These are phyloP conservation scores for Fusarium azukiicola DNA, from an alignment of 2,329 filamentous ascomycete species.

Conservation along the genomic window DNA sequence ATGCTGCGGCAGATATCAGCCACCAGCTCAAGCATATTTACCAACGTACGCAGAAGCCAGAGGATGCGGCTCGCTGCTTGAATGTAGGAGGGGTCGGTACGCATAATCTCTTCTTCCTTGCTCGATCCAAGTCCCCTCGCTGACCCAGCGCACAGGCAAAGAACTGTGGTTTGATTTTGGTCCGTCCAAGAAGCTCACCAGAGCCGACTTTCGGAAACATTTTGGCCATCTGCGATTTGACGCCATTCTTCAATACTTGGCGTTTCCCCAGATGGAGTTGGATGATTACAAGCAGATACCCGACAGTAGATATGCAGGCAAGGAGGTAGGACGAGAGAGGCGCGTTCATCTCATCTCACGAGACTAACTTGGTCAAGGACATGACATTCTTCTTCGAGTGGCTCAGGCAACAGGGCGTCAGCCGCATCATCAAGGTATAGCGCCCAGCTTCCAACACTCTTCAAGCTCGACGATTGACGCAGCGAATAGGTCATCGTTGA, in stretches of 20 bases:
- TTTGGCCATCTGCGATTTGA: constrained; percentile 34
- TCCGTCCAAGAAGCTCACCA: constrained; percentile 11
- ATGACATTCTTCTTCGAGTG: constrained; percentile 35
- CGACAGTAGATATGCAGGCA: constrained; percentile 18
- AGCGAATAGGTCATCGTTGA: constrained; percentile 27
- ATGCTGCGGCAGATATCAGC: constrained; percentile 7
- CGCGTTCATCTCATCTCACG: fast-evolving
- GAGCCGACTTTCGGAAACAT: constrained; percentile 16
- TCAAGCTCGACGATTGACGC: fast-evolving
- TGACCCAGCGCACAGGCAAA: neutral
- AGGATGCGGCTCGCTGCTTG: constrained; percentile 1
- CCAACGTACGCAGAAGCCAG: constrained; percentile 18
- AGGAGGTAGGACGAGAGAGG: neutral
- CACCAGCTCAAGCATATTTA: constrained; percentile 23
- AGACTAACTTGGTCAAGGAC: constrained; percentile 6
- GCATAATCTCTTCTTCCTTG: neutral
- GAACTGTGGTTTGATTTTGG: constrained; percentile 34
- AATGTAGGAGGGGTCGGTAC: neutral
- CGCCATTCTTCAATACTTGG: constrained; percentile 24
- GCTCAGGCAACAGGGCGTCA: neutral
- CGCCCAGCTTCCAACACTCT: neutral
- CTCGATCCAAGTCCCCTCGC: too few relatives aligned
- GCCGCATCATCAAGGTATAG: constrained; percentile 27
- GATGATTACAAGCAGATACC: neutral
- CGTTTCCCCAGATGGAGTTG: constrained; percentile 25